Percentiles rank a stretch among this genome's conserved stretches.
Evolutionary conservation across 2,329 filamentous ascomycete genomes (phyloP).

Genomic region (Aureobasidium sp.): DNA sequence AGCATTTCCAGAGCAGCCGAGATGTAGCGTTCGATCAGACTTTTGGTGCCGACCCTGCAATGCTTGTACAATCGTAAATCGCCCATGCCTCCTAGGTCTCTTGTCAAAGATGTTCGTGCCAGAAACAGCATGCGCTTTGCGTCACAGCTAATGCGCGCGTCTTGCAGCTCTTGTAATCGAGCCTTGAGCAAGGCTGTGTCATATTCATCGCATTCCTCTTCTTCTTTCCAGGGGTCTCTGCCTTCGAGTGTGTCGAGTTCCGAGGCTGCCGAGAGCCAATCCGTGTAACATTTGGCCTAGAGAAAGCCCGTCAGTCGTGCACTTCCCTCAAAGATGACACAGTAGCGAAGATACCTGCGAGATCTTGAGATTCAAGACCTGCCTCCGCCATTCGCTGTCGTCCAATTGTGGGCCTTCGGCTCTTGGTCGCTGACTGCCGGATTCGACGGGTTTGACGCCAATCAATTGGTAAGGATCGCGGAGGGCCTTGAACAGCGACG

Average conservation of each 20-base stretch:
- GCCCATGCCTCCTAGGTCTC: conserved; percentile 79
- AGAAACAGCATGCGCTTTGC: conserved; percentile 70
- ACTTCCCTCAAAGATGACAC: neutral
- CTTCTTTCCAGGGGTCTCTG: conserved; percentile 72
- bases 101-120: conserved; percentile 69
- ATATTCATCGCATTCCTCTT: conserved; percentile 60
- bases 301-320: conserved; percentile 10
- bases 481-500: neutral
- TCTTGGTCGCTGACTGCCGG: conserved; percentile 16
- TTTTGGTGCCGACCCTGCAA: conserved; percentile 78
- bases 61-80: conserved; percentile 75
- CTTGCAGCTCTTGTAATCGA: conserved; percentile 65
- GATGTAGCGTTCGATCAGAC: conserved; percentile 79
- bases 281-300: conserved; percentile 57
- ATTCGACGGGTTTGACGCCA: neutral
- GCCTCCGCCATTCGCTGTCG: conserved; percentile 35
- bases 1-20: conserved; percentile 70
- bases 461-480: conserved; percentile 8
- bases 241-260: conserved; percentile 73
- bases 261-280: conserved; percentile 68
- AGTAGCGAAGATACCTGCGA: conserved; percentile 48
- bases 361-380: conserved; percentile 56
- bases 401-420: conserved; percentile 27
- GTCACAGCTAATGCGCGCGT: conserved; percentile 64
- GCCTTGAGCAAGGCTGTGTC: conserved; percentile 59